These are phyloP conservation scores for Candida sanyaensis DNA, from an alignment of 1,139 yeast species.

Conservation along the genomic window DNA sequence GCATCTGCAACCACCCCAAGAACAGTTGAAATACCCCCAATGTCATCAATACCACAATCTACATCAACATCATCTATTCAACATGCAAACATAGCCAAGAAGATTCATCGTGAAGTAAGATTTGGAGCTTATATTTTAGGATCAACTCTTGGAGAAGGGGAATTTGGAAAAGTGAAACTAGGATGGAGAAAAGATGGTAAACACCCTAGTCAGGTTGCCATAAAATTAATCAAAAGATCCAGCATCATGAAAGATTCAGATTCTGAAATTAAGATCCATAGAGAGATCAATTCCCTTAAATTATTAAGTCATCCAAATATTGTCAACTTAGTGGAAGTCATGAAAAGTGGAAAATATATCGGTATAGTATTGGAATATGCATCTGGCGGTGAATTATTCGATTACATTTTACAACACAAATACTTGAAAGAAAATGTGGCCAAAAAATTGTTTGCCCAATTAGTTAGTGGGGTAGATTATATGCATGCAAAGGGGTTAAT, in stretches of 20 bases:
- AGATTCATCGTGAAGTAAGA: slow-evolving; percentile 57
- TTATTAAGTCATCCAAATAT: slow-evolving; percentile 90
- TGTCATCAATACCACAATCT: slow-evolving; percentile 3
- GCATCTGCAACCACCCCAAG: slow-evolving; percentile 8
- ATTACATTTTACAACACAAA: slow-evolving; percentile 84
- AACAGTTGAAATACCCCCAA: slow-evolving; percentile 8
- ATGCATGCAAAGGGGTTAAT: slow-evolving; percentile 83
- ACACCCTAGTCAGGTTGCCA: slow-evolving; percentile 86
- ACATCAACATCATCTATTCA: slow-evolving; percentile 4
- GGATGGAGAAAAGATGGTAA: slow-evolving; percentile 90
- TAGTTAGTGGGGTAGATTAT: slow-evolving; percentile 91
- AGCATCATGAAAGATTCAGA: slow-evolving; percentile 81
- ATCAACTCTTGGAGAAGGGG: slow-evolving; percentile 96
- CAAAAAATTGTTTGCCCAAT: slow-evolving; percentile 85
- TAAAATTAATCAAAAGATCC: slow-evolving; percentile 86
- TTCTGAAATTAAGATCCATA: slow-evolving; percentile 82
- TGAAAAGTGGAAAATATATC: slow-evolving; percentile 91
- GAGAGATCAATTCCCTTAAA: slow-evolving; percentile 90
- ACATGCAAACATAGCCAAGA: slow-evolving; percentile 14
- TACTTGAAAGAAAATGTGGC: slow-evolving; percentile 85
- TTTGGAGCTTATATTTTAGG: slow-evolving; percentile 91
- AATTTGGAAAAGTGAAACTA: slow-evolving; percentile 95
- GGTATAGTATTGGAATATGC: slow-evolving; percentile 97
- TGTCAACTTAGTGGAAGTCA: slow-evolving; percentile 86
- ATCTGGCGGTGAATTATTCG: slow-evolving; percentile 95